Base-by-base conservation (phyloP, 345 rosid species). In the Corymbia maculata region DNA sequence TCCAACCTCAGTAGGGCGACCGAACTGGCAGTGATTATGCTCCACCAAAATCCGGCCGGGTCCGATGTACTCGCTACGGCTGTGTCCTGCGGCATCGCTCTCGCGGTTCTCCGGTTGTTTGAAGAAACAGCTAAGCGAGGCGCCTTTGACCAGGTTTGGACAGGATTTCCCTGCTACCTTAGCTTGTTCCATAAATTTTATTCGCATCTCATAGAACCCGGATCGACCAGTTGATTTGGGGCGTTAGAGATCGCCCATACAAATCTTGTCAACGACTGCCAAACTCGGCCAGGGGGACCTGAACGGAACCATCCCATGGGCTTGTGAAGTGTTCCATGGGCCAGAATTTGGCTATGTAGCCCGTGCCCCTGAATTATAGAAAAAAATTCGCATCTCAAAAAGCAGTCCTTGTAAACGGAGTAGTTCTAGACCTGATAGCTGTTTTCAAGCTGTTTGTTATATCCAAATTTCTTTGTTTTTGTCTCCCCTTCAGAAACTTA, bases 91-190 rank as follows among this genome's bases (percentile, higher is more conserved):
- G 19, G 64, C 47, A 55, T 94, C 42, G 97, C 98, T n/a, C 90
- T 94, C 87, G 91, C 95, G 2, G 36, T 92, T 47, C 96, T 96
- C 45, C 93, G 93, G 42, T 53, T 94, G 80, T 95, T 95, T 95
- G 92, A 92, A 90, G 96, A 94, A 89, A 94, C 95, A 70, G 95
- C 96, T 30, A 94, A 94, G 70, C 96, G 94, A 24, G 86, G 92
- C 68, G 19, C 95, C 90, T 91, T 94, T 80, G 96, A 96, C 89
- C 95, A 93, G 97, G 97, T 95, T 66, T 91, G 97, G 95, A 92
- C 17, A 50, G 42, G 59, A 85, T 53, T 52, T 32, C 45, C 42
- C 45, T 70, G 2, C 79, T 88, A 42, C 19, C 89, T 82, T 42
- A 89, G 87, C 85, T 79, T 11, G 45, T 21, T 12, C 19, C 26